phyloP scores from a whole-genome alignment of 2,329 filamentous ascomycete genomes.

The Stemphylium lycopersici region DNA sequence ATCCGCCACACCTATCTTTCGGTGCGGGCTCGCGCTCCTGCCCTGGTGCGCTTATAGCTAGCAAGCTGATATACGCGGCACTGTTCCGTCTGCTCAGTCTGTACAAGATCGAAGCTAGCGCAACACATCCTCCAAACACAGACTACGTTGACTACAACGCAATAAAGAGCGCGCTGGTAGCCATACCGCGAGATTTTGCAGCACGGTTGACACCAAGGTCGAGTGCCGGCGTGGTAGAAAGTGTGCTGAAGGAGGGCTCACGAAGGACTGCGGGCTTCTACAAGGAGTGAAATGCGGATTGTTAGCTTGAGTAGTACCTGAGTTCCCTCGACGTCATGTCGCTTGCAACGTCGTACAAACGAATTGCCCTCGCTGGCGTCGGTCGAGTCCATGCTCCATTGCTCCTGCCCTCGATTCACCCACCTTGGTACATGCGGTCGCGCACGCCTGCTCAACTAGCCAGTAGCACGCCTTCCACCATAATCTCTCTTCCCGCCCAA shows the following conservation, averaged over 20 bases:
- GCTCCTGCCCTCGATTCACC: no score
- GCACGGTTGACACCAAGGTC: conserved; percentile 62
- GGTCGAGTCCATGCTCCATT: no score
- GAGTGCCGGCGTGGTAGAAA: conserved; percentile 37
- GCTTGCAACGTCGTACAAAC: no score
- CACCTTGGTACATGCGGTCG: no score
- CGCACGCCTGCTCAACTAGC: no score
- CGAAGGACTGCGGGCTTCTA: conserved; percentile 58
- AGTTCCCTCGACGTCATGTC: no score
- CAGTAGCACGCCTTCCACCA: no score
- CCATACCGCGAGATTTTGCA: conserved; percentile 65
- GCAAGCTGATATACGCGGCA: conserved; percentile 57
- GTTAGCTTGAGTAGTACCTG: no score
- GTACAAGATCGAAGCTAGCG: conserved; percentile 58
- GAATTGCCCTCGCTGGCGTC: no score
- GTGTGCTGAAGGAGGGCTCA: conserved; percentile 53
- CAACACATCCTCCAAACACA: conserved; percentile 61
- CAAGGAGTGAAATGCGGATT: conserved; percentile 32
- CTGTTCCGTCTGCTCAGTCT: conserved; percentile 57
- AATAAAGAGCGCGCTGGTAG: conserved; percentile 65
- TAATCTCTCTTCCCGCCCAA: no score
- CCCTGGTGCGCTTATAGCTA: conserved; percentile 59
- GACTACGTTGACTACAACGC: conserved; percentile 68
- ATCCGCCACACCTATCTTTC: conserved; percentile 55
- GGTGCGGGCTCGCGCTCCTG: conserved; percentile 60